Evolutionary conservation across 306 rosid species (phyloP).

Genomic region (Prunus davidiana): DNA sequence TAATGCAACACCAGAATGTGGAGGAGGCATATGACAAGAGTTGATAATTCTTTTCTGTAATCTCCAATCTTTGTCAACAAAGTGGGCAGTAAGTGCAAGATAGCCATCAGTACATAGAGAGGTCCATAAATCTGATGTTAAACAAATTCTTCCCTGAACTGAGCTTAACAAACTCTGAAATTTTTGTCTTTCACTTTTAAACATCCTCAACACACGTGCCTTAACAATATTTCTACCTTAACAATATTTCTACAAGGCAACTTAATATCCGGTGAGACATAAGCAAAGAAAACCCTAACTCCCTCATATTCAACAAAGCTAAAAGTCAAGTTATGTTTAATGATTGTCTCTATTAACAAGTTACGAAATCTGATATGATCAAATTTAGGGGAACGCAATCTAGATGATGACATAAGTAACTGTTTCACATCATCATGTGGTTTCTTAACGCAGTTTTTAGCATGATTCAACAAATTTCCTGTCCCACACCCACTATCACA

Average conservation of each 20-base stretch:
- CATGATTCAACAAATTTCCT: background rate
- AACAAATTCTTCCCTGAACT: background rate
- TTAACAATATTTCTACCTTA: too few relatives aligned
- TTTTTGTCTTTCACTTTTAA: too few relatives aligned
- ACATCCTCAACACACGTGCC: too few relatives aligned
- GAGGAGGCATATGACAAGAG: background rate
- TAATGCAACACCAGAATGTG: background rate
- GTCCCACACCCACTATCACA: background rate
- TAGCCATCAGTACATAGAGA: background rate
- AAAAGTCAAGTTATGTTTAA: background rate
- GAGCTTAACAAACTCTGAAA: too few relatives aligned
- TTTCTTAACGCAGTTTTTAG: background rate
- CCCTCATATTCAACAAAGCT: too few relatives aligned
- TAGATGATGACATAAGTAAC: background rate
- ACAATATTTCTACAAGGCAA: too few relatives aligned
- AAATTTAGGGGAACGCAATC: background rate
- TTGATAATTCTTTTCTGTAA: background rate
- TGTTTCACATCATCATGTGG: fast-evolving
- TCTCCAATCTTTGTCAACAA: background rate
- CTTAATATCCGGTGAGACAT: too few relatives aligned
- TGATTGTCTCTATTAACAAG: background rate
- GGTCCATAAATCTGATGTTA: background rate
- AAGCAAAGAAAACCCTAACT: too few relatives aligned
- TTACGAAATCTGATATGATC: background rate
- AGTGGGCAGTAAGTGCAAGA: background rate